Evolutionary conservation across 2,329 filamentous ascomycete species (phyloP).

Genomic region (Onygenales sp.): DNA sequence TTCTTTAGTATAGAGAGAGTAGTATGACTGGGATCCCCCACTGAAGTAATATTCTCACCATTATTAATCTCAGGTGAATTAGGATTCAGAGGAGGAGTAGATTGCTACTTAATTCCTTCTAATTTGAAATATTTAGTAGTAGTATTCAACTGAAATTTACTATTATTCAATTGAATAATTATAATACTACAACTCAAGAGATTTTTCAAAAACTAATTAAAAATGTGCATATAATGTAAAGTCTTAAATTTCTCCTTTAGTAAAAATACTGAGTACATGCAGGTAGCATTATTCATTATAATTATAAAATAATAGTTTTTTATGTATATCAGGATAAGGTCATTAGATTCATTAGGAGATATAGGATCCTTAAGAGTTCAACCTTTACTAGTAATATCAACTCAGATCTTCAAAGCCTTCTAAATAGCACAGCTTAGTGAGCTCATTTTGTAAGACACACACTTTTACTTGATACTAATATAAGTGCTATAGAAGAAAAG

Average conservation of each 20-base stretch:
- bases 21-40: neutral
- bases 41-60: neutral
- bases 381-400: neutral
- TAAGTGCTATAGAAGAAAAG: neutral
- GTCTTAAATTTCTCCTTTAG: neutral
- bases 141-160: no score
- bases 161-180: no score
- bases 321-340: neutral
- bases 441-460: neutral
- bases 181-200: neutral
- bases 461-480: neutral
- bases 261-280: neutral
- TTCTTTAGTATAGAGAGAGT: neutral
- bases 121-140: no score
- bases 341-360: neutral
- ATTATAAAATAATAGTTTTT: neutral
- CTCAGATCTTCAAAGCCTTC: neutral
- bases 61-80: no score
- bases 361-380: neutral
- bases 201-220: neutral
- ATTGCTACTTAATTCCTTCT: no score
- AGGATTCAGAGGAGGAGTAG: no score
- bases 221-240: neutral
- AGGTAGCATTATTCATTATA: neutral
- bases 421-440: neutral